Conservation (phyloP, 1,139 yeast species). For the Taphrina betulina region DNA sequence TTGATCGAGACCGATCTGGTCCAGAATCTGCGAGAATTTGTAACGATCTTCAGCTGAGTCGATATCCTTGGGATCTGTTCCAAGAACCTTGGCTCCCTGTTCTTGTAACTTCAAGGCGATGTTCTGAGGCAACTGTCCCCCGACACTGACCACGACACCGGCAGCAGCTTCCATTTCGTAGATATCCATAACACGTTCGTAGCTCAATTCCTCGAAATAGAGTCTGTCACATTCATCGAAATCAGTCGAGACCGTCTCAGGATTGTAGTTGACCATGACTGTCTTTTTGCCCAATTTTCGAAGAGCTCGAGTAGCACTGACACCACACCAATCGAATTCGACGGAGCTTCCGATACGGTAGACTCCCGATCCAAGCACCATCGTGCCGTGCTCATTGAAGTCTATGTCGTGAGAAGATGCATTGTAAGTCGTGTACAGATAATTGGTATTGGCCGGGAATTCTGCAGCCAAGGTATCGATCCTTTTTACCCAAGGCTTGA, state of each 20-base stretch:
- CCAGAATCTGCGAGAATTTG: conserved; percentile 91
- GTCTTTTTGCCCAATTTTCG: conserved; percentile 86
- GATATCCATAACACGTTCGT: conserved; percentile 95
- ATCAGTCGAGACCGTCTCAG: conserved; percentile 97
- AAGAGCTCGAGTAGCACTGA: conserved; percentile 89
- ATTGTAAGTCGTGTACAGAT: conserved; percentile 92
- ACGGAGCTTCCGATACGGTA: conserved; percentile 98
- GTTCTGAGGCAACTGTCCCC: conserved; percentile 97
- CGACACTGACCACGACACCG: conserved; percentile 94
- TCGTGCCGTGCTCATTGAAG: conserved; percentile 84
- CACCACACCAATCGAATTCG: conserved; percentile 99
- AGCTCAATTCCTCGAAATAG: conserved; percentile 90
- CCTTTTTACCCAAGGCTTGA: conserved; percentile 90
- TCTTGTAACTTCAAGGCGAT: conserved; percentile 83
- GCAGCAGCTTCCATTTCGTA: conserved; percentile 85
- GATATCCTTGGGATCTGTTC: conserved; percentile 92
- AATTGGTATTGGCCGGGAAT: conserved; percentile 96
- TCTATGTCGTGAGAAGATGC: conserved; percentile 81
- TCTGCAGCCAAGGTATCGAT: conserved; percentile 98
- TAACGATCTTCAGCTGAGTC: conserved; percentile 98
- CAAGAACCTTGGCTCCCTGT: conserved; percentile 82
- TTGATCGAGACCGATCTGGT: conserved; percentile 88
- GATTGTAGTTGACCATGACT: conserved; percentile 95
- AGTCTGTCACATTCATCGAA: conserved; percentile 97
- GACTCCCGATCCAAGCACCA: conserved; percentile 97